Conservation (phyloP, 2,329 filamentous ascomycete species). For the Phyllosticta capitalensis region DNA sequence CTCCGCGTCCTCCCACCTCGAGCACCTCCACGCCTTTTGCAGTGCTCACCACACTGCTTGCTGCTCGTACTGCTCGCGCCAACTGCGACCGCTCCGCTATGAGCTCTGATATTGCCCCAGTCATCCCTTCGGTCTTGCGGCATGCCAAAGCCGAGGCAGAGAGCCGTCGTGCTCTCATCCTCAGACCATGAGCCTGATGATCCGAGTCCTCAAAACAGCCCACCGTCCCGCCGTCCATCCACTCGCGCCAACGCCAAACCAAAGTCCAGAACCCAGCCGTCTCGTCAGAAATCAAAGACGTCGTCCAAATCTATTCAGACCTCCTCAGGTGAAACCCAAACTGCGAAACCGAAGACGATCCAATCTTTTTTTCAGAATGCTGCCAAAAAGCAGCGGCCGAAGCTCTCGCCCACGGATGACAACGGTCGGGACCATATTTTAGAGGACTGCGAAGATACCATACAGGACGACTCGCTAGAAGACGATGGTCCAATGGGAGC, state of each 20-base stretch:
- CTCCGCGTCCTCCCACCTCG: background rate
- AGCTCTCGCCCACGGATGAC: constrained; percentile 29
- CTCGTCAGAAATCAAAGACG: background rate
- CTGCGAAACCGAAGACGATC: constrained; percentile 32
- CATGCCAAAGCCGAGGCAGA: constrained; percentile 27
- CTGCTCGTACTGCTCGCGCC: background rate
- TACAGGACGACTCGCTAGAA: constrained; percentile 28
- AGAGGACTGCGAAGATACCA: constrained; percentile 25
- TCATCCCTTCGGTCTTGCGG: constrained; percentile 18
- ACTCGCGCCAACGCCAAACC: constrained; percentile 5
- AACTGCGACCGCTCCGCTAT: constrained; percentile 17
- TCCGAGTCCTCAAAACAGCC: constrained; percentile 18
- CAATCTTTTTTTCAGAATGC: constrained; percentile 41
- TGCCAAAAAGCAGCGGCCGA: constrained; percentile 28
- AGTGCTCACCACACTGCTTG: background rate
- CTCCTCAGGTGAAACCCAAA: constrained; percentile 22
- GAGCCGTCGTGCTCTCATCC: constrained; percentile 27
- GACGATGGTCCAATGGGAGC: constrained; percentile 13
- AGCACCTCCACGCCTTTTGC: background rate
- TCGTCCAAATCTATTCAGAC: background rate
- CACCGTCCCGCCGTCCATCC: constrained; percentile 17
- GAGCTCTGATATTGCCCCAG: constrained; percentile 17
- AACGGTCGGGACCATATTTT: constrained; percentile 26
- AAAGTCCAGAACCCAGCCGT: background rate
- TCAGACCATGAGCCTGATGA: constrained; percentile 12